phyloP scores from a whole-genome alignment of 2,329 filamentous ascomycete genomes.

The Dryadomyces quercus-mongolicae region DNA sequence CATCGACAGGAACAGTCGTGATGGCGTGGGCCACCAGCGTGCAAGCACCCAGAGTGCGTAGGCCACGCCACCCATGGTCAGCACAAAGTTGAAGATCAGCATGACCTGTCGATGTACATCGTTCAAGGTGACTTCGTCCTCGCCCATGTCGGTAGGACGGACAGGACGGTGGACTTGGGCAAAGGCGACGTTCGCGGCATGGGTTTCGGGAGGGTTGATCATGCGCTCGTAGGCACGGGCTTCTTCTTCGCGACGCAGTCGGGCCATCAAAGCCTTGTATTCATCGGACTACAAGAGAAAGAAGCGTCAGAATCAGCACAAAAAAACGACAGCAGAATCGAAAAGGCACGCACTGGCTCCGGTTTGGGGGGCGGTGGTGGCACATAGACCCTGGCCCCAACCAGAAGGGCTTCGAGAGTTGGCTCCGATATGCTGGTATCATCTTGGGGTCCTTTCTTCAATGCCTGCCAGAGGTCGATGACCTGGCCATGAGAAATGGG shows the following conservation, averaged over 20 bases:
- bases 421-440: conserved; percentile 16
- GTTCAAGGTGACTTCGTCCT: conserved; percentile 55
- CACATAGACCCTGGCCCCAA: conserved; percentile 58
- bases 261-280: conserved; percentile 79
- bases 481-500: conserved; percentile 64
- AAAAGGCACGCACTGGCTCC: conserved; percentile 45
- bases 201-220: conserved; percentile 44
- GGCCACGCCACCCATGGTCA: conserved; percentile 72
- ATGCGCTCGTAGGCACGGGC: conserved; percentile 71
- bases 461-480: conserved; percentile 44
- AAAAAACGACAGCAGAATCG: background rate
- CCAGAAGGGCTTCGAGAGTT: conserved; percentile 59
- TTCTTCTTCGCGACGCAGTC: conserved; percentile 74
- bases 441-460: conserved; percentile 24
- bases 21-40: conserved; percentile 62
- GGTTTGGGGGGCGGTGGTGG: conserved; percentile 72
- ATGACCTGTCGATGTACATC: conserved; percentile 73
- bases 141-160: conserved; percentile 31
- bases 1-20: conserved; percentile 58
- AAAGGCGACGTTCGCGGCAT: conserved; percentile 35
- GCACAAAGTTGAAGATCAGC: conserved; percentile 78
- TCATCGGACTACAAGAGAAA: conserved; percentile 48
- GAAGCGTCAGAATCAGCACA: background rate
- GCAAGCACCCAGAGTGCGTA: conserved; percentile 69
- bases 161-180: conserved; percentile 39